These are phyloP conservation scores for Stephanodiscus triporus DNA, from an alignment of 108 stramenopile species.

Conservation along the genomic window DNA sequence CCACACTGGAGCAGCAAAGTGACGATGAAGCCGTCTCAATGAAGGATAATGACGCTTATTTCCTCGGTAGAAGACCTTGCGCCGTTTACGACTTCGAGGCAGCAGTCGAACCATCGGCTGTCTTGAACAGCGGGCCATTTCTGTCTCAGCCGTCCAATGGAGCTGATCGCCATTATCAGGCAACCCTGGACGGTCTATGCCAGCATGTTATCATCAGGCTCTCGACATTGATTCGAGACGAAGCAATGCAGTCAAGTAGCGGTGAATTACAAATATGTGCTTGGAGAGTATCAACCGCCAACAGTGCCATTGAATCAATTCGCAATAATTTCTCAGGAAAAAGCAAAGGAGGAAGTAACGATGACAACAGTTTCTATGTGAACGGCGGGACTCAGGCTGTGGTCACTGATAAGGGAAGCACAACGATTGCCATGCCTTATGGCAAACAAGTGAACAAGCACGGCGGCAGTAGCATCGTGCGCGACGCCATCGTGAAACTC, in stretches of 20 bases:
- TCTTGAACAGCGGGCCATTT: neutral
- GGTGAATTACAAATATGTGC: neutral
- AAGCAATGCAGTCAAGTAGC: neutral
- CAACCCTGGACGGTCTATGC: conserved; percentile 43
- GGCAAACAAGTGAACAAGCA: neutral
- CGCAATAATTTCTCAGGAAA: neutral
- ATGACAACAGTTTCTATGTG: neutral
- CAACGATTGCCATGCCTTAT: neutral
- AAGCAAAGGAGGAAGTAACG: neutral
- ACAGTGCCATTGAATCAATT: neutral
- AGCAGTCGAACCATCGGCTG: conserved; percentile 13
- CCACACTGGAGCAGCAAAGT: neutral
- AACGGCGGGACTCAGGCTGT: neutral
- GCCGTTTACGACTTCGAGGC: conserved; percentile 49
- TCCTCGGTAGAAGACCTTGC: conserved; percentile 11
- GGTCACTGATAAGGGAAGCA: neutral
- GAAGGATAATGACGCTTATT: neutral
- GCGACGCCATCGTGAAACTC: conserved; percentile 34
- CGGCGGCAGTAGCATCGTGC: neutral
- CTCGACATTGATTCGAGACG: conserved; percentile 21
- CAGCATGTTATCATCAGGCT: conserved; percentile 29
- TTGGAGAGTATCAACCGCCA: neutral
- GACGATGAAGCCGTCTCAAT: neutral
- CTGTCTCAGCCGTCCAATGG: conserved; percentile 1
- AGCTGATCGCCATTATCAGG: conserved; percentile 11